Base-by-base conservation (phyloP, 441 rosid species). In the Codiaeum variegatum region DNA sequence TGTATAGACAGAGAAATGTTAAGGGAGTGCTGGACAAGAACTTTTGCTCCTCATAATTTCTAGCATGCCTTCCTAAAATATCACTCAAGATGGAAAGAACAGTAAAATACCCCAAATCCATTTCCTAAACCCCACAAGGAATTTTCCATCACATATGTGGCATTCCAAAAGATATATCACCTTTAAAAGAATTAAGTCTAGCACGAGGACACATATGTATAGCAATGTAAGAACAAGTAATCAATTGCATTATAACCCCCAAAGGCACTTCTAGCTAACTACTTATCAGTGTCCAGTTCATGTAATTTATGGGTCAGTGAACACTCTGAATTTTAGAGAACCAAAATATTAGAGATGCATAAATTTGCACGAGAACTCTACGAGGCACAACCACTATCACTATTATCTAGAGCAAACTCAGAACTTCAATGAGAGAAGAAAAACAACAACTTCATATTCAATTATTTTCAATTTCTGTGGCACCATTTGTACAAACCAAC, bases 401-500 rank as follows among this genome's bases (percentile, higher is more conserved):
- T 60, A 31, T 60, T 3, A 51, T 63, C 23, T 38, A 49, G n/a
- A 46, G 31, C 44, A 73, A 66, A 51, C n/a, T 38, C 19, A 44
- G 63, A 70, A 42, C 9, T 42, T 38, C 5, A 26, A 51, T 40
- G 28, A 40, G 0, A 73, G 36, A 28, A 67, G 49, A 67, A 60
- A 38, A 24, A 47, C 23, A 7, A 19, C 12, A 7, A 38, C 40
- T 40, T n/a, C n/a, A 21, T 16, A 58, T 12, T 59, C 44, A 5
- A 21, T 15, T 60, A 16, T 28, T 42, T 46, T 56, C 46, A 56
- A 38, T 56, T 23, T 69, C 32, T 24, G 16, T n/a, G 51, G 40
- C 46, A 58, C 51, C 77, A 58, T 67, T 67, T 8, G 19, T 9
- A 38, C 64, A 56, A 58, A 63, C 7, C 40, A 42, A 70, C 29